Base-by-base conservation (phyloP, 768 basidiomycete species). In the Kwoniella mangroviensis region DNA sequence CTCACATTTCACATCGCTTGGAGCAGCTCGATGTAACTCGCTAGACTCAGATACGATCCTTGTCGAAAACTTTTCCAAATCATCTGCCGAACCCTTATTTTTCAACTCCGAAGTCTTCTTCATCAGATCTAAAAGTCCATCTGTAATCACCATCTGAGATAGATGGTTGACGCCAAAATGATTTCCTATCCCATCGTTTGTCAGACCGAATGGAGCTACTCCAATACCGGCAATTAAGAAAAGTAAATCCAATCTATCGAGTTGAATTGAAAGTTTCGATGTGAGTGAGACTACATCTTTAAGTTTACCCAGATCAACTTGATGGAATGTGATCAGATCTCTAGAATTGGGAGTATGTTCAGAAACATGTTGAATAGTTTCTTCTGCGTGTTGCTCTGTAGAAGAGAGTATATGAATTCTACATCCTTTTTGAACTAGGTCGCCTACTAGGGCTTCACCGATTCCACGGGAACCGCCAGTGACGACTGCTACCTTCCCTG, bases 401-500 rank as follows among this genome's bases (percentile, higher is more conserved):
- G 79, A 73, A 3, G 76, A 75, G 34, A 81, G 60, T 56, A 83
- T 74, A 67, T 80, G 75, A 22, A 83, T 79, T 77, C 75, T 59
- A 55, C 72, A 73, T 13, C 74, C 73, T 58, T 77, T 78, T 24
- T 73, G 59, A 9, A 77, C 78, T n/a, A 83, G 63, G 13, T 73
- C 80, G 2, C 56, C 62, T 3, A 73, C 76, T 45, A 75, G 60
- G 1, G 74, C 71, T 24, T 75, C 70, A 11, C 82, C 82, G 24
- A 83, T 81, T 56, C 82, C 82, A n/a, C 75, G 42, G 4, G 66
- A 86, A 64, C 86, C 87, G 12, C 88, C 88, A 0, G 86, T 87
- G 40, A 88, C 86, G 21, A 88, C 74, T 0, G 83, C 85, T 2
- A 87, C 85, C 68, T 85, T 86, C 21, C 86, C 86, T 0, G 76